Base-by-base conservation (phyloP, 2,329 filamentous ascomycete genomes). In the Drechslerella dactyloides region DNA sequence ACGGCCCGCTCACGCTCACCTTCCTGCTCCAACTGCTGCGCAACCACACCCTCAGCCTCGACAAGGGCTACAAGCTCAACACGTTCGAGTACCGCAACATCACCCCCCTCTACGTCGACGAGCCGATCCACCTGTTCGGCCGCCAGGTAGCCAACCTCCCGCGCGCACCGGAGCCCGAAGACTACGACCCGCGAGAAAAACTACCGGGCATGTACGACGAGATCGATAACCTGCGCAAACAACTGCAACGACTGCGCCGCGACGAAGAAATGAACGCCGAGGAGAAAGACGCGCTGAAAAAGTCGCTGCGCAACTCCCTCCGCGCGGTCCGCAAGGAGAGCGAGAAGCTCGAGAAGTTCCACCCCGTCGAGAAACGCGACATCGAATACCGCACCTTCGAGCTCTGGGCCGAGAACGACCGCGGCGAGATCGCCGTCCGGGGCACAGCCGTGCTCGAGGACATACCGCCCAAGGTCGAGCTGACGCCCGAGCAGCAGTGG, bases 1-100 rank as follows among this genome's bases (percentile, higher is more conserved):
- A 97, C 77, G 94, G 94, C 0, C 93, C 94, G 0, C 82, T 99
- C 60, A 87, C 86, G 0, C 83, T 96, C 44, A 88, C 89, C 0
- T 82, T 97, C 4, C 87, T 97, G 83, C 82, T 96, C 37, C 85
- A 86, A 15, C 83, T 89, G 2, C 79, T 96, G 23, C 81, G 83
- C 54, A 80, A 82, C n/a, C 84, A 89, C 74, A 76, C 87, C 15
- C 72, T 75, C 1, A 75, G 76, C 35, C 69, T 77, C 8, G 77
- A 78, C 2, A 68, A 76, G 53, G 46, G 69, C 57, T 63, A 46
- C 61, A 53, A 75, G 17, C 80, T 93, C 21, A 78, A 80, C 52
- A 82, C 79, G 10, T 85, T 97, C 57, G 84, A 89, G 59, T 97
- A 97, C 79, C 85, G 87, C 55, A 96, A 97, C 78, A 79, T 96